Evolutionary conservation across 257 asterid genomes (phyloP), one percentile per base, ranked within the genome.

Genomic region (Salvia miltiorrhiza): DNA sequence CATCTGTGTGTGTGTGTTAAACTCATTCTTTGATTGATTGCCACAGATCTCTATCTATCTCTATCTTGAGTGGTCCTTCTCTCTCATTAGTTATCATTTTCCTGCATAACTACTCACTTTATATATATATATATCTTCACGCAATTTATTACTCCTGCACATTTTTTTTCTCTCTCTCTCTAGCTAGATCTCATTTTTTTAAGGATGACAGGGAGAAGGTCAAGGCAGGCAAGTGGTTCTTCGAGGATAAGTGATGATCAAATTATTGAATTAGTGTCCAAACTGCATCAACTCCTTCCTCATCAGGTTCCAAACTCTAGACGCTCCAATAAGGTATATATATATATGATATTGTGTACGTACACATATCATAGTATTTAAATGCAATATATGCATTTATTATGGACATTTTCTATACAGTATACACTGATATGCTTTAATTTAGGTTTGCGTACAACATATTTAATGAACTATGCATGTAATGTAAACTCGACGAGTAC

Each of bases 201-300:
- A 26, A 62, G 56, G 33, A 71, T 72, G 76, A 80, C 90, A 5
- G 78, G 85, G 12, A 83, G 86, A 80, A 78, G 88, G 69, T 74
- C 81, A 26, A 74, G 83, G 67, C 83, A 81, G 63, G 54, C 89
- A n/a, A 52, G 73, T 39, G 72, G 47, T 41, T 11, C 14, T 41
- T 71, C 85, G 0, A 80, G 90, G 72, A 85, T 82, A 26, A 66
- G 82, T 32, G 90, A 85, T 58, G 88, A 85, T 56, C 85, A 82
- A 53, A 85, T 85, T 52, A 73, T 78, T 16, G 76, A 80, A 48
- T 82, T 85, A 11, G 63, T 85, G 30, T 82, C 90, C 71, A 82
- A 83, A 72, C 73, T 85, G 73, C 83, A 82, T 30, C 88, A 82
- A 70, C 83, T 82, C 69, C 78, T 85, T 14, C 90, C 90, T n/a